These are phyloP conservation scores for Aspergillus nanangensis DNA, from an alignment of 495 filamentous ascomycete genomes.

Conservation along the genomic window DNA sequence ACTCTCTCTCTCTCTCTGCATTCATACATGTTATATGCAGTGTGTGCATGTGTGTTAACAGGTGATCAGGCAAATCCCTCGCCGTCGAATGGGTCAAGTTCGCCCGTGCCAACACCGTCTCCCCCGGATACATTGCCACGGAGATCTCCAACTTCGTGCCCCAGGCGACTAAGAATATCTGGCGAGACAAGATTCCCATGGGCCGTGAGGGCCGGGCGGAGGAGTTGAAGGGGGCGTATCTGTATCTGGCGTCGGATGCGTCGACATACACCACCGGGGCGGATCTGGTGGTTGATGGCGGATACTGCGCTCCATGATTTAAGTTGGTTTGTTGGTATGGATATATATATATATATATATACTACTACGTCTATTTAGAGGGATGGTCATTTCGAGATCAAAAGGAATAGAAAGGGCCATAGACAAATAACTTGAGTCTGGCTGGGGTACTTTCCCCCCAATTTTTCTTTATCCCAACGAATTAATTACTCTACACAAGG, in stretches of 20 bases:
- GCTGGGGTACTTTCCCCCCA: no score
- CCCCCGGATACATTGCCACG: slow-evolving; percentile 83
- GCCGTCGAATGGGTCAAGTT: slow-evolving; percentile 86
- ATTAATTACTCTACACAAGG: no score
- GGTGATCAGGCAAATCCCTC: slow-evolving; percentile 56
- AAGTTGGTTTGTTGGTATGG: no score
- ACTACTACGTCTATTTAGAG: no score
- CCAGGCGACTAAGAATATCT: slow-evolving; percentile 65
- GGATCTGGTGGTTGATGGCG: slow-evolving; percentile 70
- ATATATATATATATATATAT: no score
- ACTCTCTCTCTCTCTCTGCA: no score
- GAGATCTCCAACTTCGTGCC: slow-evolving; percentile 75
- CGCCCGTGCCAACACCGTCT: slow-evolving; percentile 77
- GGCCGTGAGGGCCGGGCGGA: slow-evolving; percentile 50
- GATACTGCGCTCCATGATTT: slow-evolving; percentile 40
- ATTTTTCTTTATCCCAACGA: no score
- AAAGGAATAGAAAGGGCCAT: no score
- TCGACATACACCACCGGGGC: slow-evolving; percentile 77
- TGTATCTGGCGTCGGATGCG: slow-evolving; percentile 85
- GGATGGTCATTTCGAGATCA: no score
- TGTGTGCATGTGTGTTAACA: slow-evolving; percentile 1
- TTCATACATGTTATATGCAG: neutral
- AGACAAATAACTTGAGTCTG: no score
- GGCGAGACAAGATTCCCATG: slow-evolving; percentile 81
- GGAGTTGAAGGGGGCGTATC: slow-evolving; percentile 83